Percentiles rank a stretch among this genome's conserved stretches.
phyloP scores from a whole-genome alignment of 306 rosid genomes.

The Vigna reflexopilosa region DNA sequence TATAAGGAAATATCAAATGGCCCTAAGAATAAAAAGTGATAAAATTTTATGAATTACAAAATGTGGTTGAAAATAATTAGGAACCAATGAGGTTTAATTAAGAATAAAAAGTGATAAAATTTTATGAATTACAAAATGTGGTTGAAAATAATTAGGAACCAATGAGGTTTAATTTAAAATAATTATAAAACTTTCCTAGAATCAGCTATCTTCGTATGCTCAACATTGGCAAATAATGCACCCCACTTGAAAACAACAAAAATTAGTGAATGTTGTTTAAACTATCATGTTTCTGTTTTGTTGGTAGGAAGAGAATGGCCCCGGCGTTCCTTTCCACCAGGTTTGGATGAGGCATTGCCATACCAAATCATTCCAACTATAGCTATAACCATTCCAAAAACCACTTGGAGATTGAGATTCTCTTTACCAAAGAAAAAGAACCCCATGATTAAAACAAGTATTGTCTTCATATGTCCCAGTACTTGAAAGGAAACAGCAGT shows the following conservation, averaged over 20 bases:
- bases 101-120: slow-evolving; percentile 36
- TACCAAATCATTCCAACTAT: slow-evolving; percentile 82
- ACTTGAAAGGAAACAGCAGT: slow-evolving; percentile 81
- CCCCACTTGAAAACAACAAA: slow-evolving; percentile 48
- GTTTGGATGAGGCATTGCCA: slow-evolving; percentile 79
- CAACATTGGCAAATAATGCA: slow-evolving; percentile 36
- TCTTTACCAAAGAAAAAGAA: slow-evolving; percentile 79
- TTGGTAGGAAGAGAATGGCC: slow-evolving; percentile 64
- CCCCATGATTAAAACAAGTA: slow-evolving; percentile 72
- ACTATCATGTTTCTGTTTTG: slow-evolving; percentile 58
- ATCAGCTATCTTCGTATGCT: slow-evolving; percentile 46
- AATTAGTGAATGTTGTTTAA: slow-evolving; percentile 55
- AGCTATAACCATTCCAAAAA: slow-evolving; percentile 76
- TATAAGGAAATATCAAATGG: slow-evolving; percentile 42
- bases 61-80: slow-evolving; percentile 43
- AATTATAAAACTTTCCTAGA: slow-evolving; percentile 46
- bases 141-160: slow-evolving; percentile 44
- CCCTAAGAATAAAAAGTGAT: slow-evolving; percentile 45
- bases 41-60: slow-evolving; percentile 48
- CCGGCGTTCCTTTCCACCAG: slow-evolving; percentile 78
- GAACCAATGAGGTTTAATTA: slow-evolving; percentile 42
- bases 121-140: slow-evolving; percentile 48
- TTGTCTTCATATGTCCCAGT: slow-evolving; percentile 81
- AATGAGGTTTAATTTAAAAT: slow-evolving; percentile 45
- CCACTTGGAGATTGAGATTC: slow-evolving; percentile 70